Evolutionary conservation across 2,329 filamentous ascomycete genomes (phyloP).

Genomic region (Blumeria hordei): DNA sequence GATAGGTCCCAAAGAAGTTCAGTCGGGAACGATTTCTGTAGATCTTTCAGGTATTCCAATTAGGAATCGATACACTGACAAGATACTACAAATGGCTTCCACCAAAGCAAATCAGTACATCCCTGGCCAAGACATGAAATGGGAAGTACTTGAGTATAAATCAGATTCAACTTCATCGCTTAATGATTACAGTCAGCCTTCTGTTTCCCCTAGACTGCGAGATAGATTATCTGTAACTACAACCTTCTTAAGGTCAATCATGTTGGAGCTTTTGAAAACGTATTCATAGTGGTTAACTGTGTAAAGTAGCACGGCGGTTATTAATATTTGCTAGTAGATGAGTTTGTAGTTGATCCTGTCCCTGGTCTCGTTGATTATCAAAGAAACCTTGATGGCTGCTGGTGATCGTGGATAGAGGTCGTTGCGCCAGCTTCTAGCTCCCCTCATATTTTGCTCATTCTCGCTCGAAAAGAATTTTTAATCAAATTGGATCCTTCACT

Average conservation of each 20-base stretch:
- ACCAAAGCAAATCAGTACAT: neutral
- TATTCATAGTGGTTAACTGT: neutral
- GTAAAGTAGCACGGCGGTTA: too few relatives aligned
- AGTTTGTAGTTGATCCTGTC: too few relatives aligned
- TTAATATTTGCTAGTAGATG: too few relatives aligned
- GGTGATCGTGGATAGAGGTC: too few relatives aligned
- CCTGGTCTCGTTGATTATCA: too few relatives aligned
- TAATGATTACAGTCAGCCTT: too few relatives aligned
- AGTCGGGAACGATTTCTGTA: constrained; percentile 29
- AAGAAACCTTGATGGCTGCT: too few relatives aligned
- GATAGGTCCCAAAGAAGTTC: constrained; percentile 41
- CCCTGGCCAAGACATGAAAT: neutral
- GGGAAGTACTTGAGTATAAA: neutral
- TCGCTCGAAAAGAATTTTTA: too few relatives aligned
- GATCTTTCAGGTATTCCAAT: constrained; percentile 16
- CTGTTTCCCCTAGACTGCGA: neutral
- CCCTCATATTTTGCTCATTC: too few relatives aligned
- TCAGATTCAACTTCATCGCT: too few relatives aligned
- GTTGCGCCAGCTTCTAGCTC: too few relatives aligned
- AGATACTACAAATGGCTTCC: neutral
- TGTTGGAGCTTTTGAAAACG: neutral
- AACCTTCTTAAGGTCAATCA: neutral
- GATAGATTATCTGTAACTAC: neutral
- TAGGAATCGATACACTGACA: neutral
- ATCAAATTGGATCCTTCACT: too few relatives aligned